A percentile compares a stretch with the other conserved stretches of the same genome.
Conservation (phyloP, 2,329 filamentous ascomycete genomes). For the Hypoxylon sp. region DNA sequence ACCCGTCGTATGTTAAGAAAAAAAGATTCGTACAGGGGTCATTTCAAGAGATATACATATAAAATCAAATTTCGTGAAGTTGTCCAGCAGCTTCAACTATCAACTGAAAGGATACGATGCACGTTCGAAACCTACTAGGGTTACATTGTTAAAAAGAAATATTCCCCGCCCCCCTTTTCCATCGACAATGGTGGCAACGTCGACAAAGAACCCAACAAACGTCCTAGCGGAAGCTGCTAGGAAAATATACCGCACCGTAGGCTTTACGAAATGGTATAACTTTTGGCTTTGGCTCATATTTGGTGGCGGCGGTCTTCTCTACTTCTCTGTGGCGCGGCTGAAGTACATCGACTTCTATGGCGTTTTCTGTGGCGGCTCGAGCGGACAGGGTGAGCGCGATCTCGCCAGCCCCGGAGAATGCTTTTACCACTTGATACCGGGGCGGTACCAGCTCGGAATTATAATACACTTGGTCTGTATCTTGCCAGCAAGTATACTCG, state of each 20-base stretch:
- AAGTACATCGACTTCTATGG: slow-evolving; percentile 64
- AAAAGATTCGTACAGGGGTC: neutral
- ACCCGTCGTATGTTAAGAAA: neutral
- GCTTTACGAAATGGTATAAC: slow-evolving; percentile 71
- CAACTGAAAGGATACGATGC: slow-evolving; percentile 4
- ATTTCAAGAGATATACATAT: neutral
- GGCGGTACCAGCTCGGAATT: slow-evolving; percentile 58
- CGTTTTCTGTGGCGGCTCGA: slow-evolving; percentile 52
- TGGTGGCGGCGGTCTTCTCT: slow-evolving; percentile 60
- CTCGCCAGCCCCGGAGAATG: slow-evolving; percentile 58
- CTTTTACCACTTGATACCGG: slow-evolving; percentile 55
- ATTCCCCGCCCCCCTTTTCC: neutral
- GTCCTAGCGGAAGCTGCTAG: slow-evolving; percentile 41
- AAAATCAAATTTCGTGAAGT: slow-evolving; percentile 5
- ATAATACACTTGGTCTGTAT: slow-evolving; percentile 62
- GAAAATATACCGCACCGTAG: slow-evolving; percentile 63
- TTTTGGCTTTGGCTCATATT: slow-evolving; percentile 68
- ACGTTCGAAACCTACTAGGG: neutral
- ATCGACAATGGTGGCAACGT: slow-evolving; percentile 18
- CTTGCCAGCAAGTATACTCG: slow-evolving; percentile 63
- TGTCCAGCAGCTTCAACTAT: neutral
- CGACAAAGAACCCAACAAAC: neutral
- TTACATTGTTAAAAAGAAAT: neutral
- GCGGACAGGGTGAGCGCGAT: slow-evolving; percentile 11
- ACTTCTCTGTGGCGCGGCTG: slow-evolving; percentile 65